Evolutionary conservation across 306 rosid genomes (phyloP).

Genomic region (Rosa persica): DNA sequence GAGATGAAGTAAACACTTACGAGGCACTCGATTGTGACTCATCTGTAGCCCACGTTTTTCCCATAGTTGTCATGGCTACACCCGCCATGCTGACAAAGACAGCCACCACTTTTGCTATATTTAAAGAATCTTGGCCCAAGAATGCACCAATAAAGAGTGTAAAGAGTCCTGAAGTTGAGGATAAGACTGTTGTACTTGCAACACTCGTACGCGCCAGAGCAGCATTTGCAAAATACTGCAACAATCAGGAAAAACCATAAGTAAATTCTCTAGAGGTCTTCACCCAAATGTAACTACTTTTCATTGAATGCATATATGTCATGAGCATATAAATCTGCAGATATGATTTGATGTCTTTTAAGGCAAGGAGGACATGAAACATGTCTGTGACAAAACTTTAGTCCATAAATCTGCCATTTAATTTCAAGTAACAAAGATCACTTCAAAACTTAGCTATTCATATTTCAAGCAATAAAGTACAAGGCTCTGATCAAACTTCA

Average conservation of each 20-base stretch:
- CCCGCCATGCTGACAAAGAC: conserved; percentile 97
- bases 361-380: neutral
- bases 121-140: conserved; percentile 87
- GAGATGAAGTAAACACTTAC: conserved; percentile 49
- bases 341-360: neutral
- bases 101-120: conserved; percentile 76
- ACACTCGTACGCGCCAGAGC: conserved; percentile 99
- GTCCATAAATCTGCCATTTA: neutral
- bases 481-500: neutral
- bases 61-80: conserved; percentile 89
- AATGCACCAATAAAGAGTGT: conserved; percentile 87
- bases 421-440: neutral
- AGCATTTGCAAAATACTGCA: conserved; percentile 97
- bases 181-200: conserved; percentile 93
- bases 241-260: conserved; percentile 10
- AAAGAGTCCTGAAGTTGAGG: conserved; percentile 98
- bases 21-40: conserved; percentile 43
- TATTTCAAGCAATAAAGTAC: neutral
- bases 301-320: neutral
- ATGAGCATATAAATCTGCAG: neutral
- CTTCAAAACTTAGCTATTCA: neutral
- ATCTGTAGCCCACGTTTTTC: conserved; percentile 96
- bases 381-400: neutral
- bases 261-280: conserved; percentile 17
- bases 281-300: neutral